Evolutionary conservation across 345 rosid species (phyloP).

Genomic region (Syzygium grande): DNA sequence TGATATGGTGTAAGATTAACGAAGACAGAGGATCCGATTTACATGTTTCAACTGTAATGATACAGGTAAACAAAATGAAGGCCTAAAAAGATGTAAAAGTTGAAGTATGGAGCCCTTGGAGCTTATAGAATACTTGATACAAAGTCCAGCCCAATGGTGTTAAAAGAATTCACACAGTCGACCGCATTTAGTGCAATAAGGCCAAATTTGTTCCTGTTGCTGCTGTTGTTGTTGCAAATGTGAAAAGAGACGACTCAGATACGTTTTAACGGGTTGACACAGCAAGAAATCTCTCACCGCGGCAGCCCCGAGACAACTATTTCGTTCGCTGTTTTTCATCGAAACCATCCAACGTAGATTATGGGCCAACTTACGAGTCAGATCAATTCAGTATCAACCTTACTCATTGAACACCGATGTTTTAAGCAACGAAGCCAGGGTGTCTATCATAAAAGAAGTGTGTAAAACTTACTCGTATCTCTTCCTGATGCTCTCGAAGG

Average conservation of each 20-base stretch:
- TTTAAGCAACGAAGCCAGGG: not conserved
- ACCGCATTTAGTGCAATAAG: not conserved
- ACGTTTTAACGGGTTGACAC: not conserved
- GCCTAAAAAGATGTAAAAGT: not conserved
- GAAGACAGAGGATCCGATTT: not conserved
- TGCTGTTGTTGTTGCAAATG: not conserved
- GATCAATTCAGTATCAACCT: not conserved
- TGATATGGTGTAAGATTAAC: not conserved
- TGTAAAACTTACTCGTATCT: slow-evolving; percentile 21
- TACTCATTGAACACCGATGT: not conserved
- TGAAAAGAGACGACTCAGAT: not conserved
- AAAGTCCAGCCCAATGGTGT: not conserved
- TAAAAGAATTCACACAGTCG: not conserved
- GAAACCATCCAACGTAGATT: not conserved
- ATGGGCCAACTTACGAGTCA: not conserved
- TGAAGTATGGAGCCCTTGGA: not conserved
- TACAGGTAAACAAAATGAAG: not conserved
- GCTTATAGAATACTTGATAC: not conserved
- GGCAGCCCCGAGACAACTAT: not conserved
- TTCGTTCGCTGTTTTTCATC: not conserved
- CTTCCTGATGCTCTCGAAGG: slow-evolving; percentile 44
- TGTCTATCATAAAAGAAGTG: not conserved
- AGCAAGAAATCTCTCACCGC: not conserved
- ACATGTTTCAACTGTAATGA: not conserved
- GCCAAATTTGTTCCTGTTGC: not conserved